Conservation (phyloP, 305 asterid genomes). For the Fraxinus angustifolia region DNA sequence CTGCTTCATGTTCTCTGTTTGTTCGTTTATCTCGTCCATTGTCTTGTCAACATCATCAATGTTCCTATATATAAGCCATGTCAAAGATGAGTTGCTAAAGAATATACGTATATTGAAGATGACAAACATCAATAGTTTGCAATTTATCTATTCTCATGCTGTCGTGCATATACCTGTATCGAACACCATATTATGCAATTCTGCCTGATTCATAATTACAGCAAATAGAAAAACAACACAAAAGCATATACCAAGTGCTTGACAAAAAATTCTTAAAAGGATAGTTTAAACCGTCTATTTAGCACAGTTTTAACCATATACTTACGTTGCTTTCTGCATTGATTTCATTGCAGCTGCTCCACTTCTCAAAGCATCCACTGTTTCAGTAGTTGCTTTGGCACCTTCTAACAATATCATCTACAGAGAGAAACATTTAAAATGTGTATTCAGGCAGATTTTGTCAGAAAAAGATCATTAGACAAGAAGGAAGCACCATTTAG, state of each 20-base stretch:
- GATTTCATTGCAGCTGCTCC: slow-evolving; percentile 24
- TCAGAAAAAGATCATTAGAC: neutral
- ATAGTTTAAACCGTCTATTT: neutral
- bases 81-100: neutral
- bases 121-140: neutral
- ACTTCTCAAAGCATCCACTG: slow-evolving; percentile 22
- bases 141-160: neutral
- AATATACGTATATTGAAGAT: neutral
- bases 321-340: slow-evolving; percentile 25
- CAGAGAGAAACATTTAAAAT: neutral
- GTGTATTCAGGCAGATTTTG: neutral
- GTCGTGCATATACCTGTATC: neutral
- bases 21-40: slow-evolving; percentile 56
- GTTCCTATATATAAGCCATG: slow-evolving; percentile 27
- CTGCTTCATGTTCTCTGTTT: slow-evolving; percentile 46
- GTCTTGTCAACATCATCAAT: slow-evolving; percentile 57
- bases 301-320: neutral
- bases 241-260: neutral
- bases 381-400: slow-evolving; percentile 25
- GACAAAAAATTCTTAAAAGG: neutral
- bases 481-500: neutral
- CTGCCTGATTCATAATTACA: neutral
- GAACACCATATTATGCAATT: neutral
- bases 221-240: neutral
- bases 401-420: slow-evolving; percentile 30